Evolutionary conservation across 805 yeast genomes (phyloP), one percentile per base, ranked within the genome.

Genomic region (Saccharomycopsis oosterbeekiorum): DNA sequence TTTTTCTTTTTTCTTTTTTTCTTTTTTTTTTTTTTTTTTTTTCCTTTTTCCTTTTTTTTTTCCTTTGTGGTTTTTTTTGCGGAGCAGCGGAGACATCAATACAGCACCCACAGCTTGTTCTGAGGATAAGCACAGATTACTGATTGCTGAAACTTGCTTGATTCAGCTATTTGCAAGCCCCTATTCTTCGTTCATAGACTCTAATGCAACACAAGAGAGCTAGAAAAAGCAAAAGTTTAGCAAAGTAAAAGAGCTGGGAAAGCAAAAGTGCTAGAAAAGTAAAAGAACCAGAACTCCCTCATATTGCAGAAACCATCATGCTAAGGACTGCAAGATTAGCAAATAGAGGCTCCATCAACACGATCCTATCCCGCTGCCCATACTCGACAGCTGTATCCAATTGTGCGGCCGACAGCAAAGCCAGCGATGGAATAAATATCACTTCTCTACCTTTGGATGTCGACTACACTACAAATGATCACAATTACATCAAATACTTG

Each of bases 401-500:
- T 37, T 2, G 9, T 3, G 29, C 29, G 4, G 3, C 21, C 19
- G 9, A 37, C 15, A 11, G 15, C 41, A 37, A 37, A 37, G 4
- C 5, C 12, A 37, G 41, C 15, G 41, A 37, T 15, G 40, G 24
- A 19, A 29, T 36, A n/a, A 47, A 37, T 9, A 57, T 60, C 34
- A 53, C 55, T 4, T 39, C n/a, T 15, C 41, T 63, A 4, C 65
- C 65, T 10, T 51, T 63, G 26, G 53, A 61, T 56, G 62, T 63
- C 10, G 65, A 63, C 26, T 47, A 61, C 41, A 63, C 60, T 11
- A 63, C 65, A 17, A 63, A 62, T 1, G 64, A 63, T 26, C 65
- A 63, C 29, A 57, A 55, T 21, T 64, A 64, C 40, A 58, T 64
- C 17, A 55, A 55, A 19, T 62, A 53, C 34, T 37, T 64, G 17